Evolutionary conservation across 192 early-diverging fungal species (phyloP).

Genomic region (Coemansia biformis): DNA sequence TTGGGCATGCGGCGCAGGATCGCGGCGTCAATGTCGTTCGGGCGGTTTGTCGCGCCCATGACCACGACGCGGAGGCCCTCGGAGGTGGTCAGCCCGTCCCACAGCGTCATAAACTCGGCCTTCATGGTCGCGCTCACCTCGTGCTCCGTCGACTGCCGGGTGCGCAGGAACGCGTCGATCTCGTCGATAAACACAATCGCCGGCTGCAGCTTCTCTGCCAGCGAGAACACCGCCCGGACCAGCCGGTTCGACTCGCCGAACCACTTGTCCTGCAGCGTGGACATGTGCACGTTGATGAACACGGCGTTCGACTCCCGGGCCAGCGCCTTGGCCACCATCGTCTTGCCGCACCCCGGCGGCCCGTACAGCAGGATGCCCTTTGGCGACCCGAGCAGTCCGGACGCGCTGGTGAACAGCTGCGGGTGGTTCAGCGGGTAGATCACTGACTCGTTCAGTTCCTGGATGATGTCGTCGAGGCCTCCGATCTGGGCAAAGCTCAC

Average conservation of each 20-base stretch:
- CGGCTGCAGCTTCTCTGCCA: conserved; percentile 92
- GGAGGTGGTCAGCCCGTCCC: conserved; percentile 83
- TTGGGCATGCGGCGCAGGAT: conserved; percentile 98
- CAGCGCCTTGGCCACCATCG: conserved; percentile 97
- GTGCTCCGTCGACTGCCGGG: conserved; percentile 83
- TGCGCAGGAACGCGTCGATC: conserved; percentile 95
- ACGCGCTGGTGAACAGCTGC: conserved; percentile 77
- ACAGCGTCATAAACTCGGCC: conserved; percentile 98
- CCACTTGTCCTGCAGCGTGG: conserved; percentile 97
- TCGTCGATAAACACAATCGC: conserved; percentile 99
- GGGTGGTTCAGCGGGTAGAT: conserved; percentile 95
- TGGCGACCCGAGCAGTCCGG: conserved; percentile 84
- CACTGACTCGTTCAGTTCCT: conserved; percentile 87
- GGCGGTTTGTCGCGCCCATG: conserved; percentile 93
- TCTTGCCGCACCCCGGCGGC: conserved; percentile 95
- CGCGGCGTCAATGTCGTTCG: conserved; percentile 95
- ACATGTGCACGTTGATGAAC: conserved; percentile 97
- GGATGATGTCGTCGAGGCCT: conserved; percentile 89
- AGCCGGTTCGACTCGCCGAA: conserved; percentile 97
- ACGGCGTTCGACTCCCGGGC: conserved; percentile 95
- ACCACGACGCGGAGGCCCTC: conserved; percentile 59
- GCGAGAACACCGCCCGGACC: conserved; percentile 83
- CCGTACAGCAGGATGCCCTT: conserved; percentile 95
- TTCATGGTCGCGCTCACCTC: conserved; percentile 99
- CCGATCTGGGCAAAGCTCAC: conserved; percentile 86